A percentile compares a stretch with the other conserved stretches of the same genome.
These are phyloP conservation scores for Aegilops speltoides DNA, from an alignment of 176 grass and related monocot genomes.

Conservation along the genomic window DNA sequence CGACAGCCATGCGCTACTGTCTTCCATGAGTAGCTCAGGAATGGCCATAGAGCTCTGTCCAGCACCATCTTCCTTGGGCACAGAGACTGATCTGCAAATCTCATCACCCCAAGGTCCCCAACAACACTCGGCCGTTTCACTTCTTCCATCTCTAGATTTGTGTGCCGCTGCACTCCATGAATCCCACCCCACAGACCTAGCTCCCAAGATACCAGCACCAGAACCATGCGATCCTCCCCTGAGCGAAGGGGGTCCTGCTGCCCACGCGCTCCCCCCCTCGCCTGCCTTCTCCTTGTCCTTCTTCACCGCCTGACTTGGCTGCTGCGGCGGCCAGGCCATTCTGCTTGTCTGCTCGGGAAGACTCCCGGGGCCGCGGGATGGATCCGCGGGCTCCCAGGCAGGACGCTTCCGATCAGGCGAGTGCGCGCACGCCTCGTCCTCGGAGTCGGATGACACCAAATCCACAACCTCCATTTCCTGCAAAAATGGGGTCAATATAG, in stretches of 20 bases:
- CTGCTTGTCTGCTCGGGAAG: neutral
- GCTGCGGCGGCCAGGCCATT: neutral
- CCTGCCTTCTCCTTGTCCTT: slow-evolving; percentile 47
- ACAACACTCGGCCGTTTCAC: neutral
- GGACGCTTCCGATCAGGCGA: slow-evolving; percentile 31
- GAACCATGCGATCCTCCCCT: neutral
- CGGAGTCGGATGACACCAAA: slow-evolving; percentile 39
- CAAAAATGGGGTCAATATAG: neutral
- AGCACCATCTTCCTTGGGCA: neutral
- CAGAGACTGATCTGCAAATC: neutral
- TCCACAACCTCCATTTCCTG: slow-evolving; percentile 46
- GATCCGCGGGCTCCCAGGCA: neutral
- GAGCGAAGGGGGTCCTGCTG: neutral
- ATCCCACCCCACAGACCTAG: neutral
- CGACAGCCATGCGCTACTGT: slow-evolving; percentile 24
- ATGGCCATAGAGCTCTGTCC: slow-evolving; percentile 7
- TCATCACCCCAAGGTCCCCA: neutral
- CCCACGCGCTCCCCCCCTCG: slow-evolving; percentile 17
- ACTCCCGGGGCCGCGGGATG: neutral
- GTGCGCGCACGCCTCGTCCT: slow-evolving; percentile 25
- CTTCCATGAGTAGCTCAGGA: slow-evolving; percentile 24
- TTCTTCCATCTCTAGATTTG: neutral
- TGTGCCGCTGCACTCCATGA: slow-evolving; percentile 8
- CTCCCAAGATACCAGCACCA: neutral
- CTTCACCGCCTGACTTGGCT: neutral